Base-by-base conservation (phyloP, 2,329 filamentous ascomycete species). In the Triangularia setosa region DNA sequence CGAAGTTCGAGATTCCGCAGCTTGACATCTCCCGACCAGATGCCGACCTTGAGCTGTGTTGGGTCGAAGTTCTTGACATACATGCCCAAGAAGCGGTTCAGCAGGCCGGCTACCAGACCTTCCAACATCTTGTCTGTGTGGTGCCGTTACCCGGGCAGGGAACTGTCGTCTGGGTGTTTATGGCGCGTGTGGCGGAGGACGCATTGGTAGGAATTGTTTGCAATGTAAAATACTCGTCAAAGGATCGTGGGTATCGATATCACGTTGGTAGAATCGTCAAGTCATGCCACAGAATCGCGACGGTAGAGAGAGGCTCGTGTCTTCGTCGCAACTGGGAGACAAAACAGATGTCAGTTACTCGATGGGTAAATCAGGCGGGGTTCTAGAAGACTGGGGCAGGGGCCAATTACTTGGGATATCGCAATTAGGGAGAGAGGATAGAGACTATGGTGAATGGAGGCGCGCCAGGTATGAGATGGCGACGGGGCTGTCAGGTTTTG, bases 11-110 rank as follows among this genome's bases (percentile, higher is more conserved):
- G 88, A 73, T 99, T 89, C 66, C 89, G 89, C 55, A 99, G 84
- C 80, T 96, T 97, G 73, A 99, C 95, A 81, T 99, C 95, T 72
- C 96, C 95, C 23, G 92, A 96, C 95, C 94, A 99, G 73, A 99
- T 99, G 68, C 96, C 95, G 68, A 99, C 93, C 76, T 99, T 99
- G 70, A 99, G 85, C 81, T 99, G 95, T 73, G 92, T 90, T 62
- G 95, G 92, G 78, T 99, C 95, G 77, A 99, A 99, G 80, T 99
- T 98, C 85, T 96, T 93, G 79, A 99, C 94, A 79, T 99, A 99
- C 90, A 98, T 97, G 84, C 95, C 96, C 87, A 99, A 81, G 80
- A 99, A 98, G 82, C 96, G 91, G 83, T 99, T 99, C 73, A 99
- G 89, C 83, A 99, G 84, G 79, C 94, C 96, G 73, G 95, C 93